Base-by-base conservation (phyloP, 2,329 filamentous ascomycete genomes). In the Aureobasidium vineae region DNA sequence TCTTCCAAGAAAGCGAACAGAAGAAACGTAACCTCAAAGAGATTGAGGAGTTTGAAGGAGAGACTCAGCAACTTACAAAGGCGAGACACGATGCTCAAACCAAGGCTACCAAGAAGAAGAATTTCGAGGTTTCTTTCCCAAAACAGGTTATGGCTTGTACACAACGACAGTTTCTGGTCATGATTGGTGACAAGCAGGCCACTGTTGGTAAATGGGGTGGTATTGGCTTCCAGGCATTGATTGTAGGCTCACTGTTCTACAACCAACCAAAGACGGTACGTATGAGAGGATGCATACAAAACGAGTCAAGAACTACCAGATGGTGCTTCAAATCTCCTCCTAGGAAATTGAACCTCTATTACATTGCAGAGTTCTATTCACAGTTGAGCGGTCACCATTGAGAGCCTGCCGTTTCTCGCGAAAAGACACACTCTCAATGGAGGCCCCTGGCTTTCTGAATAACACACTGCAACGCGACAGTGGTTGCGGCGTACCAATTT, bases 171-270 rank as follows among this genome's bases (percentile, higher is more conserved):
- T 95, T 92, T 75, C 82, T 89, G 61, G 87, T 96, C 72, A 95
- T 95, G 79, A 88, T 91, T 80, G 91, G 96, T 76, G 91, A 96
- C 75, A 89, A 88, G 67, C 89, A 93, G 73, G 87, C 88, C n/a
- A 82, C 96, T 6, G 79, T 82, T 16, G 85, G 95, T 36, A 88
- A 88, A 1, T 95, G 90, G 90, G 77, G 84, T 47, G 88, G 86
- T 0, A 85, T 83, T 8, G 87, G 93, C 70, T 80, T 91, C 70
- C 88, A 94, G 70, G 91, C 89, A 16, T 88, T 96, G 67, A 85
- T 96, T 28, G 81, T 91, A 53, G 92, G 91, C 71, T 92, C 90
- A 0, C 86, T 95, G 4, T 96, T 89, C 81, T 83, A 92, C 67
- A 81, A 91, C 41, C 84, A 91, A 40, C 86, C 86, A 0, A 77